Evolutionary conservation across 768 basidiomycete species (phyloP), one percentile per base, ranked within the genome.

Genomic region (Dentipellis fragilis): DNA sequence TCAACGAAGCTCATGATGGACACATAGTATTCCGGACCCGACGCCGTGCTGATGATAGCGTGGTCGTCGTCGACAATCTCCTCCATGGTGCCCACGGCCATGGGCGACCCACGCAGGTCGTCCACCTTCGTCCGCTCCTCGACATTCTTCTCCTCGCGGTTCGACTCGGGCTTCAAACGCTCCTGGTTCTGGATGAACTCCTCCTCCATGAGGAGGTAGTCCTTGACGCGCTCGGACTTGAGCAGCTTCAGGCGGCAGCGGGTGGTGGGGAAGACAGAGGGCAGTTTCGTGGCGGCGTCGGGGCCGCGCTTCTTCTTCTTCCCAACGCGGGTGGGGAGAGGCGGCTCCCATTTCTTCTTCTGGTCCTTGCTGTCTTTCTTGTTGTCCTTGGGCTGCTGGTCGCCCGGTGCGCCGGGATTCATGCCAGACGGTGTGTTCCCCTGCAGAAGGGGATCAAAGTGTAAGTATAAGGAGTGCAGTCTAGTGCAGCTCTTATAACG

Each of bases 61-160:
- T 99, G 92, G 80, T 94, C 92, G 72, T 95, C 93, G 76, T 94
- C 92, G 63, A 95, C 92, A 61, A 94, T 91, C 72, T 99, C 96
- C 73, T 98, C 96, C 70, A 99, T 78, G 0, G 93, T 93, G 19
- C 96, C 96, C 58, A 99, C 93, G n/a, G 88, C 88, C 93, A 99
- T 95, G 8, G 95, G 96, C 49, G 84, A 88, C 7, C 96, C 96
- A 36, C 95, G 85, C 36, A 99, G 69, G 69, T 93, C 91, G 70
- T 99, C 95, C 49, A 99, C 92, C 65, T 83, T 87, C 9, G 87
- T 89, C 65, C 90, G 77, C 66, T 98, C 94, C 66, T 96, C 94
- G 67, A 93, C 93, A 59, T 93, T 90, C 78, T 93, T 91, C 73
- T 96, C 93, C 69, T 98, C 93, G 38, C 87, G 78, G 19, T 87